These are phyloP conservation scores for Aspergillus ellipticus DNA, from an alignment of 495 filamentous ascomycete genomes.

Conservation along the genomic window DNA sequence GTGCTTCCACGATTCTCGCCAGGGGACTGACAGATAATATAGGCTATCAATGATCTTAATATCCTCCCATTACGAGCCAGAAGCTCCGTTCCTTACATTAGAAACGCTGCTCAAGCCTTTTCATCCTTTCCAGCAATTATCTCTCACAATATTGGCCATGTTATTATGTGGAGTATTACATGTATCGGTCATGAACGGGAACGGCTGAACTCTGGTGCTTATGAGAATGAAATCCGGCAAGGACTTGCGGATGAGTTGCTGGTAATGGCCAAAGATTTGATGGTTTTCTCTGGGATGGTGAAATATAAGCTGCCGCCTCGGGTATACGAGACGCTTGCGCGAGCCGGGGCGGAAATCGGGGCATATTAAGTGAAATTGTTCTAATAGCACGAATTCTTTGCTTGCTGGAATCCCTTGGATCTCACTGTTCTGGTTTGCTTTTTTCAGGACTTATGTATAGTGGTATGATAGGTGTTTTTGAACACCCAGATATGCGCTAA, in stretches of 20 bases:
- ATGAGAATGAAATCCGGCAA: constrained; percentile 68
- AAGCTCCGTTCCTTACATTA: constrained; percentile 69
- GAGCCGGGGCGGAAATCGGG: constrained; percentile 67
- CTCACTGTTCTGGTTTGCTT: too few relatives aligned
- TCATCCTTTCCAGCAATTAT: constrained; percentile 69
- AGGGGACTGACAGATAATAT: constrained; percentile 10
- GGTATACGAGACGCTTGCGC: constrained; percentile 77
- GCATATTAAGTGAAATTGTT: constrained; percentile 45
- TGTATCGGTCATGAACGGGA: constrained; percentile 75
- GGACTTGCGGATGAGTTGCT: constrained; percentile 67
- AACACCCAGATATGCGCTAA: too few relatives aligned
- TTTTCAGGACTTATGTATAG: too few relatives aligned
- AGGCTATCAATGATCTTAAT: constrained; percentile 69
- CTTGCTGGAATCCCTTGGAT: too few relatives aligned
- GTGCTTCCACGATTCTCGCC: constrained; percentile 2
- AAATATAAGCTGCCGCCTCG: constrained; percentile 75
- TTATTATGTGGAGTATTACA: constrained; percentile 88
- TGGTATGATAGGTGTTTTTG: too few relatives aligned
- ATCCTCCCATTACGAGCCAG: constrained; percentile 72
- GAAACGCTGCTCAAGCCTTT: constrained; percentile 71
- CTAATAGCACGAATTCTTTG: too few relatives aligned
- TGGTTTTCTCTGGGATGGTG: constrained; percentile 91
- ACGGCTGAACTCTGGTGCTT: constrained; percentile 58
- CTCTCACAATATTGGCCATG: constrained; percentile 78
- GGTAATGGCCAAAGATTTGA: constrained; percentile 77